Evolutionary conservation across 805 yeast genomes (phyloP), one percentile per base, ranked within the genome.

Genomic region (Clavispora santaluciae): DNA sequence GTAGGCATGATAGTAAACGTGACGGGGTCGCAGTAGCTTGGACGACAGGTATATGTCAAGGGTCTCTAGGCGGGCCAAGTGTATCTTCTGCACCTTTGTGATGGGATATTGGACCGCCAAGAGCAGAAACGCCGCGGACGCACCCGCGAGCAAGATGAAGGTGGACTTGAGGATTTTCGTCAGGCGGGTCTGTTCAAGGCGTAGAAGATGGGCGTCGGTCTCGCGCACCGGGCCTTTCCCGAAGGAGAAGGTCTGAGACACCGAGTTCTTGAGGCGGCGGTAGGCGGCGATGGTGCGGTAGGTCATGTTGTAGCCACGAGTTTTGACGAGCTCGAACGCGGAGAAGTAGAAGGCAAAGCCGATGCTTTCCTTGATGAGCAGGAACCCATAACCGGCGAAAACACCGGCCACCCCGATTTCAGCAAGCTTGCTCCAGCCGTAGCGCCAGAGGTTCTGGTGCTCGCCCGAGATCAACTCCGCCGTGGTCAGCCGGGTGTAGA

Each of bases 261-360:
- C 34, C 41, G 49, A 42, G 36, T 59, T 56, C 42, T 73, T 75
- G 53, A 72, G 56, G 39, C 59, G 64, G 31, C 71, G 61, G 50
- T 68, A 72, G 28, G 68, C 59, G 16, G 69, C 62, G 3, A 82
- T 65, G 31, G 73, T 57, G 25, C 64, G 60, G 42, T 73, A 69
- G 0, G 82, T 68, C 40, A 66, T 42, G 38, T 70, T 68, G 53
- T 74, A 79, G 1, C 82, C 78, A 50, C 80, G 78, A 24, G 87
- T 86, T 60, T 86, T 88, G 22, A 89, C 76, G 16, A 78, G 60
- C 60, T 88, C 96, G 61, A 87, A 89, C 1, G 88, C 77, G 11
- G 86, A 73, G 57, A 89, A 89, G 60, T 87, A 89, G 40, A 80
- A 73, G 0, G 91, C 95, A 72, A 87, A 89, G 2, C 95, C 93